A percentile compares a stretch with the other conserved stretches of the same genome.
phyloP scores from a whole-genome alignment of 2,329 filamentous ascomycete species.

The Aotearoamyces nothofagi region DNA sequence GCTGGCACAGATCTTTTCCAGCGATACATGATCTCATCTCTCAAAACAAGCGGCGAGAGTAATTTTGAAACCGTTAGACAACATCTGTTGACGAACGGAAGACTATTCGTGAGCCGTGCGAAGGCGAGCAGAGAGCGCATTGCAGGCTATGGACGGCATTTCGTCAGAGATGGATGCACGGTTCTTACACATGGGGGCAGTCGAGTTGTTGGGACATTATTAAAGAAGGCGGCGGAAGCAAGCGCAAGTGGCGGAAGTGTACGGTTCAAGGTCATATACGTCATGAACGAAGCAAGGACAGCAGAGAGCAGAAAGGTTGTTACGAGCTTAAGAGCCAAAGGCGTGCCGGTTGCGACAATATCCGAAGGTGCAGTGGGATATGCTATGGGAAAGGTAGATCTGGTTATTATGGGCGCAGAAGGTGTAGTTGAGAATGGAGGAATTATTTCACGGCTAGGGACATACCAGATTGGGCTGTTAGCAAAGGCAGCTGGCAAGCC shows the following conservation, averaged over 20 bases:
- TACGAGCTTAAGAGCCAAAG: slow-evolving; percentile 50
- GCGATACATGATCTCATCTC: slow-evolving; percentile 72
- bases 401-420: slow-evolving; percentile 57
- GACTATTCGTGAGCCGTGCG: slow-evolving; percentile 73
- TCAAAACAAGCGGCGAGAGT: slow-evolving; percentile 31
- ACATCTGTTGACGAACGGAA: slow-evolving; percentile 73
- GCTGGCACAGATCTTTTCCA: slow-evolving; percentile 94
- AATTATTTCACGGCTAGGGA: slow-evolving; percentile 76
- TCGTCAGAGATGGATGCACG: slow-evolving; percentile 63
- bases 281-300: slow-evolving; percentile 38
- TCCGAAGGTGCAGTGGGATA: slow-evolving; percentile 64
- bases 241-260: slow-evolving; percentile 36
- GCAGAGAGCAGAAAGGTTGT: slow-evolving; percentile 59
- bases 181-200: slow-evolving; percentile 88
- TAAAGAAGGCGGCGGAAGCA: slow-evolving; percentile 58
- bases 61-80: slow-evolving; percentile 73
- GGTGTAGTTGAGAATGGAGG: slow-evolving; percentile 90
- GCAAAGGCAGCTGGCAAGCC: slow-evolving; percentile 52
- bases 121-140: slow-evolving; percentile 77
- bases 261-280: slow-evolving; percentile 74
- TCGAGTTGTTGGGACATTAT: slow-evolving; percentile 63
- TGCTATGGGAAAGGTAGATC: slow-evolving; percentile 58
- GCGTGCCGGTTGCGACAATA: slow-evolving; percentile 73
- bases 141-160: slow-evolving; percentile 61
- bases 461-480: slow-evolving; percentile 71